A percentile compares a stretch with the other conserved stretches of the same genome.
phyloP scores from a whole-genome alignment of 352 stramenopile species.

The Globisporangium ultimum region DNA sequence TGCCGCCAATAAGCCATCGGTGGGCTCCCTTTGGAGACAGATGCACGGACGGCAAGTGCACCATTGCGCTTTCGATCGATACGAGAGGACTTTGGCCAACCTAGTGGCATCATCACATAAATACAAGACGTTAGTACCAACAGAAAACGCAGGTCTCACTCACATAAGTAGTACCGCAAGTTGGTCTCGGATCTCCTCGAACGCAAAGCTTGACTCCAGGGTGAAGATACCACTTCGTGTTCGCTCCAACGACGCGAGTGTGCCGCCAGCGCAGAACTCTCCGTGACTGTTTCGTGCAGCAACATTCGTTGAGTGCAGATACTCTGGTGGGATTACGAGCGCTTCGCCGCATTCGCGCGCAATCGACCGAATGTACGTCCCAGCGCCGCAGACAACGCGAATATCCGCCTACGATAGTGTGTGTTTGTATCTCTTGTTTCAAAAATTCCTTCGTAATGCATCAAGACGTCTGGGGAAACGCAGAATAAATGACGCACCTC shows the following conservation, averaged over 20 bases:
- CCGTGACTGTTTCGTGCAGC: conserved; percentile 26
- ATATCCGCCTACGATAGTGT: conserved; percentile 29
- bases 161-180: conserved; percentile 27
- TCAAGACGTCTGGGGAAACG: neutral
- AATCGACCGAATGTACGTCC: conserved; percentile 88
- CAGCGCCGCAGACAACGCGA: conserved; percentile 58
- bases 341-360: conserved; percentile 78
- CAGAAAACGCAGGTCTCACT: neutral
- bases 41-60: conserved; percentile 46
- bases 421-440: neutral
- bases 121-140: neutral
- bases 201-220: conserved; percentile 43
- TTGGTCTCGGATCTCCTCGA: conserved; percentile 48
- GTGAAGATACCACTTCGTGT: conserved; percentile 61
- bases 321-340: conserved; percentile 32
- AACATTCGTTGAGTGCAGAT: conserved; percentile 18
- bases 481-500: conserved; percentile 31
- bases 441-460: neutral
- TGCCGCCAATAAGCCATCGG: conserved; percentile 48
- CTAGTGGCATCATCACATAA: neutral
- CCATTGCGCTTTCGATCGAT: conserved; percentile 55
- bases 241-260: conserved; percentile 54
- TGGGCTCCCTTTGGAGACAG: conserved; percentile 26
- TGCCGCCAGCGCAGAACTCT: conserved; percentile 54
- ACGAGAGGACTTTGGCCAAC: conserved; percentile 25